Percentiles rank a stretch among this genome's conserved stretches.
These are phyloP conservation scores for Talaromyces wortmannii DNA, from an alignment of 495 filamentous ascomycete species.

Conservation along the genomic window DNA sequence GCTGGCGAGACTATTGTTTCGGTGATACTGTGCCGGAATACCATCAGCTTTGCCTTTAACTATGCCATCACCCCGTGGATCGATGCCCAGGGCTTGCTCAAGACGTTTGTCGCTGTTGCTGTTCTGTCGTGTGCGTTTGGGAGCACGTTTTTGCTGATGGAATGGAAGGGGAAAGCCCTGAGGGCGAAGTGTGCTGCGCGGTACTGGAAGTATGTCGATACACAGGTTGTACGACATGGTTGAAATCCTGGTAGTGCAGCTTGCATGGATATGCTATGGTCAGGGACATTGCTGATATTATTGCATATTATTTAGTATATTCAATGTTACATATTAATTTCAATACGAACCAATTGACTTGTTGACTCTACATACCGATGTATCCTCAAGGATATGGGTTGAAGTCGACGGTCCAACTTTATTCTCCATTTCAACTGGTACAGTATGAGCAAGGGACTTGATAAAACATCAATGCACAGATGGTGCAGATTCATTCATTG, in stretches of 20 bases:
- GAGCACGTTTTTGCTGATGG: constrained; percentile 2
- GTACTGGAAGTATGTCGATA: constrained; percentile 5
- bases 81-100: neutral
- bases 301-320: no score
- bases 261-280: no score
- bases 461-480: no score
- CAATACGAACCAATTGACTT: no score
- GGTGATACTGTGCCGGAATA: constrained; percentile 51
- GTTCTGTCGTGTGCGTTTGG: constrained; percentile 3
- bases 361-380: no score
- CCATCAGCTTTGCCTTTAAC: constrained; percentile 27
- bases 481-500: no score
- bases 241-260: neutral
- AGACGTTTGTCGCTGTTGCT: constrained; percentile 2
- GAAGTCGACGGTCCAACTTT: no score
- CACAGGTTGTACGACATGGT: neutral
- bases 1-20: constrained; percentile 47
- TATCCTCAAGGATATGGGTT: no score
- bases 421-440: no score
- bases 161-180: constrained; percentile 3
- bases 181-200: neutral
- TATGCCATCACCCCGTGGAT: constrained; percentile 6
- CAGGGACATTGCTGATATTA: no score
- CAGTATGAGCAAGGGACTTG: no score
- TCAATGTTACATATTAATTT: no score